Percentiles rank a stretch among this genome's conserved stretches.
These are phyloP conservation scores for Leccinum pellstonianum DNA, from an alignment of 768 basidiomycete genomes.

Conservation along the genomic window DNA sequence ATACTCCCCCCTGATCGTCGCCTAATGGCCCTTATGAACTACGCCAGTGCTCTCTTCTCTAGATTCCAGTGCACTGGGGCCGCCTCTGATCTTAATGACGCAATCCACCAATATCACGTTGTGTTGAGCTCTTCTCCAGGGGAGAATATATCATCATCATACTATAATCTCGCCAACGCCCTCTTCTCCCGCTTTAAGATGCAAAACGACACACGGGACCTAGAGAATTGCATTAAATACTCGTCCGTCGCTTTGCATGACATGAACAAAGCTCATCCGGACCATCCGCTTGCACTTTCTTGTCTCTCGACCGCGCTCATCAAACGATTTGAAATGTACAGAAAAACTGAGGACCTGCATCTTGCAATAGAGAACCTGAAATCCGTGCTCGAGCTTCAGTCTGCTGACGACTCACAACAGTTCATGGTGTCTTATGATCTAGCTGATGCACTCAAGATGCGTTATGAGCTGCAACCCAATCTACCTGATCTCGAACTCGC, in stretches of 20 bases:
- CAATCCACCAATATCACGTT: constrained; percentile 25
- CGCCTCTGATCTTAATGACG: constrained; percentile 21
- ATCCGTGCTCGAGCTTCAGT: constrained; percentile 19
- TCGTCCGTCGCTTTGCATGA: constrained; percentile 18
- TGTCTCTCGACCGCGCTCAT: constrained; percentile 27
- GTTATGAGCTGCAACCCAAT: constrained; percentile 24
- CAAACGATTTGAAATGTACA: constrained; percentile 19
- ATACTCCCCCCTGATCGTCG: constrained; percentile 20
- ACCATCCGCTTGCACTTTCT: constrained; percentile 16
- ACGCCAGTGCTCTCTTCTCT: constrained; percentile 30
- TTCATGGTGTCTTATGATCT: constrained; percentile 24
- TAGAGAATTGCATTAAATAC: constrained; percentile 24
- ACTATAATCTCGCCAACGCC: constrained; percentile 33
- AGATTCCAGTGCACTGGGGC: constrained; percentile 25
- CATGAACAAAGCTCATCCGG: constrained; percentile 18
- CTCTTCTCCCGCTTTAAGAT: constrained; percentile 31
- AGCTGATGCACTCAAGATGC: constrained; percentile 27
- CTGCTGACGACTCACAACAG: constrained; percentile 14
- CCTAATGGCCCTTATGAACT: constrained; percentile 27
- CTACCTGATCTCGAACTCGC: constrained; percentile 31
- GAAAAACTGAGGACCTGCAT: constrained; percentile 27
- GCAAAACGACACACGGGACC: constrained; percentile 17
- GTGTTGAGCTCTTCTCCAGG: constrained; percentile 18
- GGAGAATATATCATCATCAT: constrained; percentile 20
- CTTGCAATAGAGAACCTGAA: constrained; percentile 26